Evolutionary conservation across 2,329 filamentous ascomycete species (phyloP).

Genomic region (Atkinsonella texensis): DNA sequence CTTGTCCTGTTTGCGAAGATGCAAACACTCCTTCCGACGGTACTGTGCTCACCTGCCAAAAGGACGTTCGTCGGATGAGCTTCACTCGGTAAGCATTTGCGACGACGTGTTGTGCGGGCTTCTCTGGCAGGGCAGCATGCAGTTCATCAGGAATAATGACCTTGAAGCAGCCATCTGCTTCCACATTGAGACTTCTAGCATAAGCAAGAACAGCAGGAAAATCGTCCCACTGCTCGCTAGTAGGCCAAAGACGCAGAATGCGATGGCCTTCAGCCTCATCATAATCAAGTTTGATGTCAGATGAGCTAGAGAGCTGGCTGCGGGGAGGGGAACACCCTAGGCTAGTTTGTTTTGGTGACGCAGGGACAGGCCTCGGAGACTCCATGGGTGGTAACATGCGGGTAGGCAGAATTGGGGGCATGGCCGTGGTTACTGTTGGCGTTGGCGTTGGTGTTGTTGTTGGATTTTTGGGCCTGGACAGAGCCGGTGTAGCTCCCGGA

Average conservation of each 20-base stretch:
- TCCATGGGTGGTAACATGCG: too few relatives aligned
- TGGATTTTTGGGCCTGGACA: background rate
- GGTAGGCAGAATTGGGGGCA: background rate
- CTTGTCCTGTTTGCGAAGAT: conserved; percentile 12
- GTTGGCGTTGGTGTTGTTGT: background rate
- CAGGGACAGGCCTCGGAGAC: background rate
- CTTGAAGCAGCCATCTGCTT: conserved; percentile 27
- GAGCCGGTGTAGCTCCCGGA: background rate
- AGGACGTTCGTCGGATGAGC: conserved; percentile 22
- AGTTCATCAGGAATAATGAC: conserved; percentile 21
- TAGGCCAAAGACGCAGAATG: conserved; percentile 23
- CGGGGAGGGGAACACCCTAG: too few relatives aligned
- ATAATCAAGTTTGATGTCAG: conserved; percentile 19
- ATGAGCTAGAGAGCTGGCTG: background rate
- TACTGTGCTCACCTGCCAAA: conserved; percentile 25
- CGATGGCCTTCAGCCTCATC: conserved; percentile 18
- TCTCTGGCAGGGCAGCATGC: conserved; percentile 20
- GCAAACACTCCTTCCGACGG: conserved; percentile 20
- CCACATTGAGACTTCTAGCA: conserved; percentile 19
- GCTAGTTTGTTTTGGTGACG: background rate
- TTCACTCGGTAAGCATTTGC: conserved; percentile 26
- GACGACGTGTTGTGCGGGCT: conserved; percentile 16
- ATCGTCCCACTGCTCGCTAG: conserved; percentile 22
- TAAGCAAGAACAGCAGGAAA: conserved; percentile 24
- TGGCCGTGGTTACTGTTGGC: background rate